phyloP scores from a whole-genome alignment of 2,329 filamentous ascomycete genomes.

The Aspergillus intermedius region DNA sequence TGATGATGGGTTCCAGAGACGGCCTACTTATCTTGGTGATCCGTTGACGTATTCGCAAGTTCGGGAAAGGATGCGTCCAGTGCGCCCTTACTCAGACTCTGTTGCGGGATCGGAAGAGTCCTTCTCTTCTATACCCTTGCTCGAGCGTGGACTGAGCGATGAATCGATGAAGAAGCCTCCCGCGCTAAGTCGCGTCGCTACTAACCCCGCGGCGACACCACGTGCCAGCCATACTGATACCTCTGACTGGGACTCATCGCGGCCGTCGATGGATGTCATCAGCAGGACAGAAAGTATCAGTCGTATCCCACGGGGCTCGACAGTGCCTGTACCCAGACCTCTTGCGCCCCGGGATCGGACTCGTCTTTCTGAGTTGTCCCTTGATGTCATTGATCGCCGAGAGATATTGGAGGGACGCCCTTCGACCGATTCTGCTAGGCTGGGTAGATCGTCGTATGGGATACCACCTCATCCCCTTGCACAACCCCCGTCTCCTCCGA shows the following conservation, averaged over 20 bases:
- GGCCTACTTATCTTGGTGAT: conserved; percentile 18
- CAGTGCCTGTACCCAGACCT: conserved; percentile 27
- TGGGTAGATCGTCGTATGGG: conserved; percentile 32
- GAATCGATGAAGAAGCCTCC: conserved; percentile 45
- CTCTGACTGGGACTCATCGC: conserved; percentile 33
- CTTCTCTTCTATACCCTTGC: conserved; percentile 68
- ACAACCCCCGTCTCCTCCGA: conserved; percentile 42
- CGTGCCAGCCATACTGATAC: conserved; percentile 17
- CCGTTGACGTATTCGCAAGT: conserved; percentile 20
- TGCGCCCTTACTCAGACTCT: conserved; percentile 35
- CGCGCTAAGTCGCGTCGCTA: conserved; percentile 12
- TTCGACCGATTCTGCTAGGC: conserved; percentile 28
- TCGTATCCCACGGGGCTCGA: conserved; percentile 40
- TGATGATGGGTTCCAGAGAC: conserved; percentile 7
- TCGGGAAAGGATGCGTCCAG: conserved; percentile 21
- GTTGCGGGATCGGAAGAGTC: conserved; percentile 62
- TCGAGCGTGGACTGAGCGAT: conserved; percentile 57
- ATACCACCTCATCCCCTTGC: conserved; percentile 41
- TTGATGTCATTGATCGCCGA: conserved; percentile 43
- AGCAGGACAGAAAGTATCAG: conserved; percentile 48
- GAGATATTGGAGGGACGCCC: conserved; percentile 28
- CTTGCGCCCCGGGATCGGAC: conserved; percentile 36
- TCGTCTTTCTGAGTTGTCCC: conserved; percentile 45
- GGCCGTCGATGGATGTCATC: conserved; percentile 47
- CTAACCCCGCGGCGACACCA: conserved; percentile 13